These are phyloP conservation scores for Tillandsia fasciculata DNA, from an alignment of 176 grass and related monocot genomes.

Conservation along the genomic window DNA sequence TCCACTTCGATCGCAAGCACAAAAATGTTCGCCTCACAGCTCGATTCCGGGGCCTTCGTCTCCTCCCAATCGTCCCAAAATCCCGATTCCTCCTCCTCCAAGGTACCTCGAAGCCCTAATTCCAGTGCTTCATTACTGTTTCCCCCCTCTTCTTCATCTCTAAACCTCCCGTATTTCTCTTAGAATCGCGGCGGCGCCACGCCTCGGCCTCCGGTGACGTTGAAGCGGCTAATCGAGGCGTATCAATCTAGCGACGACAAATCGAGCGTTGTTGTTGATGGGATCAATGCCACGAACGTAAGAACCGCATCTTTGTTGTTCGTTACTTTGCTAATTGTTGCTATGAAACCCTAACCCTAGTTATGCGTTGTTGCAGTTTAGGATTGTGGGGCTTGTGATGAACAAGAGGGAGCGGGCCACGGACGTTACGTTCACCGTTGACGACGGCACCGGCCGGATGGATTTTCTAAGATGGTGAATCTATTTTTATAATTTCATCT, in stretches of 20 bases:
- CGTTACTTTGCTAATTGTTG: neutral
- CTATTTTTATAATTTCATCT: neutral
- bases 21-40: constrained; percentile 19
- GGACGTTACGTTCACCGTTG: constrained; percentile 62
- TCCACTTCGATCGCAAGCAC: neutral
- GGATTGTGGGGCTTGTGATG: constrained; percentile 56
- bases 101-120: constrained; percentile 14
- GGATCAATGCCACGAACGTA: constrained; percentile 56
- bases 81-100: constrained; percentile 19
- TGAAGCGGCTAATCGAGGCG: constrained; percentile 75
- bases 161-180: neutral
- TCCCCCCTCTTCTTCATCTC: neutral
- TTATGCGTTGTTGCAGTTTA: constrained; percentile 29
- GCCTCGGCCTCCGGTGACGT: constrained; percentile 54
- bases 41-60: constrained; percentile 8
- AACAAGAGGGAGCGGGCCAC: constrained; percentile 57
- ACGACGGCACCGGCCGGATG: constrained; percentile 75
- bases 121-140: neutral
- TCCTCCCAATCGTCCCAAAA: constrained; percentile 27
- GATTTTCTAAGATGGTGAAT: constrained; percentile 75
- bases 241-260: constrained; percentile 41
- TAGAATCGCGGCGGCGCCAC: constrained; percentile 45
- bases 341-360: neutral
- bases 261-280: constrained; percentile 46
- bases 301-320: neutral